These are phyloP conservation scores for Pleurotus giganteus DNA, from an alignment of 768 basidiomycete genomes.

Conservation along the genomic window DNA sequence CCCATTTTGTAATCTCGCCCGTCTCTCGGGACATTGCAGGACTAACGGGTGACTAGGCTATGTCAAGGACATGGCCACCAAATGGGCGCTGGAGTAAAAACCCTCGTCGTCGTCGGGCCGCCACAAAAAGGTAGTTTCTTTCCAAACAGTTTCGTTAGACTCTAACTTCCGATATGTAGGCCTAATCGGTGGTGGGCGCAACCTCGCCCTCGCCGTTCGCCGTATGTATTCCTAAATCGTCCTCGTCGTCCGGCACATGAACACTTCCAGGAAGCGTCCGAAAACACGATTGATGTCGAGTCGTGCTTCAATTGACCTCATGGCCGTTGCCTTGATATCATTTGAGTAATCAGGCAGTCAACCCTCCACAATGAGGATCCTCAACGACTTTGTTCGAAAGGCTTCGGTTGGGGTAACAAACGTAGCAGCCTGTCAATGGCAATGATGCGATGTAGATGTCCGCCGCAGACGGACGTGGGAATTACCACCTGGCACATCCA, in stretches of 20 bases:
- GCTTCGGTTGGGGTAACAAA: background rate
- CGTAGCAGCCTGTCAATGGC: background rate
- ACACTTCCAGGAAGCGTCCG: background rate
- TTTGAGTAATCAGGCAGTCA: background rate
- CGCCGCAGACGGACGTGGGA: background rate
- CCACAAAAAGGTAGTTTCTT: too few species aligned
- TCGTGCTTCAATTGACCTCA: background rate
- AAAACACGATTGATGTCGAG: background rate
- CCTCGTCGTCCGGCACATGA: background rate
- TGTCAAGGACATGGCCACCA: too few species aligned
- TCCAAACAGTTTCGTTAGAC: too few species aligned
- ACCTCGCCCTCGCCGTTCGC: too few species aligned
- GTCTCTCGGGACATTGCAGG: too few species aligned
- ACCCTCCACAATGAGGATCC: background rate
- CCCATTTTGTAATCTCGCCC: too few species aligned
- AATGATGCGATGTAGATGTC: constrained; percentile 1
- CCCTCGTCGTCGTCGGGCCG: too few species aligned
- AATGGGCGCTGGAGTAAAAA: too few species aligned
- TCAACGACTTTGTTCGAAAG: background rate
- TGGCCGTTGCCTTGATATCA: background rate
- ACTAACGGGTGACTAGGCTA: too few species aligned
- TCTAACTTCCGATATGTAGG: too few species aligned
- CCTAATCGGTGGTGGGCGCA: too few species aligned
- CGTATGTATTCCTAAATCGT: background rate
- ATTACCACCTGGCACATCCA: background rate